These are phyloP conservation scores for Tetrapisispora nanseiensis DNA, from an alignment of 805 yeast genomes.

Conservation along the genomic window DNA sequence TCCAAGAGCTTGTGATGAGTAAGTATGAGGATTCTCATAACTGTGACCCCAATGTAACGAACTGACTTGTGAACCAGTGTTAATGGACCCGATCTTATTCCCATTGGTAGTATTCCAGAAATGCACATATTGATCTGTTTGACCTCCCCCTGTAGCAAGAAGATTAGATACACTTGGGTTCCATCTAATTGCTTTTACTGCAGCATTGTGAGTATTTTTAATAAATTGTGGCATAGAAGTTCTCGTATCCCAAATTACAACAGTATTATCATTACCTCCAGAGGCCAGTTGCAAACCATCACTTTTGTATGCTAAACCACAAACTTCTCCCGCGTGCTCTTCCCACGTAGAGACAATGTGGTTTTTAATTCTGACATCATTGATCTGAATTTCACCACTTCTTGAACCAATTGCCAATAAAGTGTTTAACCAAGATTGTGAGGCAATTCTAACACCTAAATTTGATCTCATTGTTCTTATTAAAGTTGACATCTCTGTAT, in stretches of 20 bases:
- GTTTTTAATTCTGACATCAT: conserved; percentile 78
- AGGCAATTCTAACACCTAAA: conserved; percentile 66
- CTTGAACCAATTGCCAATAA: conserved; percentile 79
- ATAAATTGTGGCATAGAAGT: conserved; percentile 57
- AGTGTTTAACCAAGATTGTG: conserved; percentile 79
- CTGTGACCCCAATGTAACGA: conserved; percentile 82
- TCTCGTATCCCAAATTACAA: conserved; percentile 87
- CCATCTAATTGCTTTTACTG: conserved; percentile 93
- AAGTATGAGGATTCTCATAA: conserved; percentile 9
- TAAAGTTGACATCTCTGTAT: conserved; percentile 63
- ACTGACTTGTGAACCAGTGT: conserved; percentile 91
- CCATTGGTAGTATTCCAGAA: conserved; percentile 96
- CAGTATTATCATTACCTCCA: conserved; percentile 92
- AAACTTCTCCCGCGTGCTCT: conserved; percentile 78
- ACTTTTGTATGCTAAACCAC: conserved; percentile 77
- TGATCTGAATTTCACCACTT: conserved; percentile 73
- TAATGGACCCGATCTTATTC: conserved; percentile 71
- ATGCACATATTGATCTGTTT: conserved; percentile 77
- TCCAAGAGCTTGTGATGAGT: neutral
- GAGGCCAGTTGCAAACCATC: conserved; percentile 83
- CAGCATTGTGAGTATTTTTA: conserved; percentile 79
- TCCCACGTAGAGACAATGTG: conserved; percentile 56
- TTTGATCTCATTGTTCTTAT: conserved; percentile 67
- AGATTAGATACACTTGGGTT: conserved; percentile 76
- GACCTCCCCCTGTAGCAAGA: conserved; percentile 96